phyloP scores from a whole-genome alignment of 2,329 filamentous ascomycete species.

The Colletotrichum australisinense region DNA sequence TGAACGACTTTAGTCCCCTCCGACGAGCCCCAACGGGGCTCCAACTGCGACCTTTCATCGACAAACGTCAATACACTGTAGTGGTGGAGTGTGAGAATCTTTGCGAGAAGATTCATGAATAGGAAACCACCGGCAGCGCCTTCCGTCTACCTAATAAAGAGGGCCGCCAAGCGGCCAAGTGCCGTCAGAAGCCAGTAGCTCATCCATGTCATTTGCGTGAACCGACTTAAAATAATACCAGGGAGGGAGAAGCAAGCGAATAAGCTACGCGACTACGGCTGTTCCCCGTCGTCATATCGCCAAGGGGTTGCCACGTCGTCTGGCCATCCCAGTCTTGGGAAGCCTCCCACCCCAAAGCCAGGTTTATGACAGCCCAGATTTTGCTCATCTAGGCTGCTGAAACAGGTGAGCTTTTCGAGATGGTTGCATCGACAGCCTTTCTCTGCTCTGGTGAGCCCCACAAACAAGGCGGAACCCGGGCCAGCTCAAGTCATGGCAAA shows the following conservation, averaged over 20 bases:
- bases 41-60: constrained; percentile 30
- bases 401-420: background rate
- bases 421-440: background rate
- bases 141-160: constrained; percentile 18
- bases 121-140: background rate
- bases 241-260: background rate
- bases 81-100: background rate
- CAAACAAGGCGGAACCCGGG: constrained; percentile 1
- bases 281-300: constrained; percentile 5
- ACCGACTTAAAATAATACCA: constrained; percentile 17
- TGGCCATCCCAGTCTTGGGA: constrained; percentile 26
- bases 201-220: background rate
- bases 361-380: background rate
- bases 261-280: constrained; percentile 1
- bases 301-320: constrained; percentile 16
- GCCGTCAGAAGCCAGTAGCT: background rate
- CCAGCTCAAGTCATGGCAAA: constrained; percentile 5
- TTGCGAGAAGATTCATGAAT: background rate
- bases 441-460: background rate
- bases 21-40: constrained; percentile 21
- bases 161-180: constrained; percentile 7
- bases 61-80: background rate
- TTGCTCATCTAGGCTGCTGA: constrained; percentile 1
- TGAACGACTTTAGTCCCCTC: constrained; percentile 2
- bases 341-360: background rate